Conservation (phyloP, 805 yeast species). For the Candida easanensis region DNA sequence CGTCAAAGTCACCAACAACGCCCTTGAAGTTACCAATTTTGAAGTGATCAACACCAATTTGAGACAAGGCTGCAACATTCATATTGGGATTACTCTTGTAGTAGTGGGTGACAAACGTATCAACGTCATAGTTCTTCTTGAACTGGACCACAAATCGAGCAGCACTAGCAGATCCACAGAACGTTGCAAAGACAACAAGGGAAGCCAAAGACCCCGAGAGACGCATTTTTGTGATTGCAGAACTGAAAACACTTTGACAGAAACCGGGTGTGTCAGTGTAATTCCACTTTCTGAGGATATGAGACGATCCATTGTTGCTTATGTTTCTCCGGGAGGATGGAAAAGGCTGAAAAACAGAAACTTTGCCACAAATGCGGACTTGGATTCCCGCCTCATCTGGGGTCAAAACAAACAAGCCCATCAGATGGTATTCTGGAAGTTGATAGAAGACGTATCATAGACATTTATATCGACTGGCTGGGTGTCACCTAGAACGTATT, state of each 20-base stretch:
- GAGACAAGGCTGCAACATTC: constrained; percentile 14
- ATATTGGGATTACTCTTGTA: constrained; percentile 12
- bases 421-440: constrained; percentile 2
- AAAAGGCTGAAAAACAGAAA: too few relatives aligned
- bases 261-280: too few relatives aligned
- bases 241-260: too few relatives aligned
- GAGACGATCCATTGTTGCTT: too few relatives aligned
- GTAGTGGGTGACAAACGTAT: constrained; percentile 18
- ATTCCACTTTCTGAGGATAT: too few relatives aligned
- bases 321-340: too few relatives aligned
- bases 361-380: constrained; percentile 9
- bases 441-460: constrained; percentile 1
- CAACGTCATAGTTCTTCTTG: constrained; percentile 19
- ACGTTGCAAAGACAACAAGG: not conserved
- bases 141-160: constrained; percentile 28
- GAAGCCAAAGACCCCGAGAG: not conserved
- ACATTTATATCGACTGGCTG: constrained; percentile 3
- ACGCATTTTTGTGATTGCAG: too few relatives aligned
- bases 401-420: not conserved
- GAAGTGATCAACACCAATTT: constrained; percentile 21
- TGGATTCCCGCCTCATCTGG: constrained; percentile 1
- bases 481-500: constrained; percentile 8
- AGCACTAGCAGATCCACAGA: constrained; percentile 1
- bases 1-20: constrained; percentile 35
- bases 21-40: constrained; percentile 34